Conservation (phyloP, 2,329 filamentous ascomycete species). For the Chaetomium globosum region DNA sequence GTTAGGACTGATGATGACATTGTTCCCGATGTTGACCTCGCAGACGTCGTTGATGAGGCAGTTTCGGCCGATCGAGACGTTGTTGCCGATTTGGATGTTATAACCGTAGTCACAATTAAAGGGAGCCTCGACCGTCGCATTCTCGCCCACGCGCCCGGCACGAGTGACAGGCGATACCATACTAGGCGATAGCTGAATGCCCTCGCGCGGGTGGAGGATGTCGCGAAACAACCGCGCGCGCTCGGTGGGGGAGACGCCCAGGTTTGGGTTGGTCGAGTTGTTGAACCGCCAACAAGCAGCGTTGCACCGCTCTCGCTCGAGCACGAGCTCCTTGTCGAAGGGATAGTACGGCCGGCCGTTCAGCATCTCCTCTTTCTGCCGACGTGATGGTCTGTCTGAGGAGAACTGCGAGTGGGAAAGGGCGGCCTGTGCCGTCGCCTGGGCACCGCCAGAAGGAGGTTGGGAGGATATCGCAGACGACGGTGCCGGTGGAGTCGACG, state of each 20-base stretch:
- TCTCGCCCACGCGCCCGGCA: conserved; percentile 68
- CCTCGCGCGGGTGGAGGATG: conserved; percentile 66
- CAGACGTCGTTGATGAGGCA: conserved; percentile 88
- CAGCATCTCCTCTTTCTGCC: conserved; percentile 91
- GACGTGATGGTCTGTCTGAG: conserved; percentile 46
- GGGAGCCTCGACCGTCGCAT: conserved; percentile 79
- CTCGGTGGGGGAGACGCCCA: conserved; percentile 69
- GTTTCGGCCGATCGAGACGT: conserved; percentile 79
- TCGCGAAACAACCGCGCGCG: conserved; percentile 70
- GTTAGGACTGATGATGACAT: conserved; percentile 76
- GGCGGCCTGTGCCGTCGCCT: conserved; percentile 62
- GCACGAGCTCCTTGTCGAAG: conserved; percentile 73
- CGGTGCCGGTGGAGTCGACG: conserved; percentile 51
- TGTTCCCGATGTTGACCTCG: conserved; percentile 77
- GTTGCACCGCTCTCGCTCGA: conserved; percentile 83
- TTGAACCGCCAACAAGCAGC: conserved; percentile 85
- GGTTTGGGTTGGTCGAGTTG: conserved; percentile 73
- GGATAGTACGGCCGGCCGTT: conserved; percentile 76
- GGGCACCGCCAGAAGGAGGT: conserved; percentile 49
- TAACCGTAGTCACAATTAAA: conserved; percentile 93
- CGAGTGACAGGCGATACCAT: conserved; percentile 56
- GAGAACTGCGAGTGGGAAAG: conserved; percentile 58
- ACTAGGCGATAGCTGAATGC: conserved; percentile 59
- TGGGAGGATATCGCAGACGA: conserved; percentile 38
- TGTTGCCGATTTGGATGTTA: conserved; percentile 84